Conservation (phyloP, 495 filamentous ascomycete genomes). For the Tuber brumale region DNA sequence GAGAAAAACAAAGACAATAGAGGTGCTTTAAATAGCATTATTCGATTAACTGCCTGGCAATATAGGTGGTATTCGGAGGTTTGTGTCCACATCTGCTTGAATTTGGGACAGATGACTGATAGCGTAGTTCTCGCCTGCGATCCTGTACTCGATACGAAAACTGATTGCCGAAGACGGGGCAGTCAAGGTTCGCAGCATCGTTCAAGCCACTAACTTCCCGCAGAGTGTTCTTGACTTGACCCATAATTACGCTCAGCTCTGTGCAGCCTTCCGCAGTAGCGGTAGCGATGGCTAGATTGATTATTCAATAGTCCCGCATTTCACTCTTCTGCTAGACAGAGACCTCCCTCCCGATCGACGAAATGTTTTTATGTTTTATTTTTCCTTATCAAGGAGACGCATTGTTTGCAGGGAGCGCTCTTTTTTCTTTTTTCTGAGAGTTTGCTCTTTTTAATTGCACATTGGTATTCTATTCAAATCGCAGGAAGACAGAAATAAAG, state of each 20-base stretch:
- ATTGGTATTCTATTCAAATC: neutral
- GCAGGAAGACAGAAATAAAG: neutral
- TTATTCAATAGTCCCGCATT: neutral
- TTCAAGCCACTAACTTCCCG: constrained; percentile 88
- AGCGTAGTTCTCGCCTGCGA: constrained; percentile 79
- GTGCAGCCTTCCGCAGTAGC: constrained; percentile 87
- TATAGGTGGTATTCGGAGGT: constrained; percentile 98
- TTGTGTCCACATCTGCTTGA: constrained; percentile 31
- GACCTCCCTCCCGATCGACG: neutral
- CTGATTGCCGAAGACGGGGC: constrained; percentile 96
- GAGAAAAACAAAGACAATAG: constrained; percentile 66
- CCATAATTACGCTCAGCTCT: constrained; percentile 90
- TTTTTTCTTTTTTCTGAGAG: neutral
- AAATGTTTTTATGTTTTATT: neutral
- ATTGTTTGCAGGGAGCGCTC: neutral
- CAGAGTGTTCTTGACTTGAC: constrained; percentile 90
- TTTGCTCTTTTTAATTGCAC: neutral
- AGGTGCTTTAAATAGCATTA: constrained; percentile 69
- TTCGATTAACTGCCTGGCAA: constrained; percentile 90
- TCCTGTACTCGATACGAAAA: constrained; percentile 77
- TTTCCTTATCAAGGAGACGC: neutral
- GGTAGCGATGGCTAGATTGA: constrained; percentile 70
- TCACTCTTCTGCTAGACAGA: neutral
- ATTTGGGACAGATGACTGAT: constrained; percentile 10
- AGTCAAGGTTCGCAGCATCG: constrained; percentile 92